A percentile compares a stretch with the other conserved stretches of the same genome.
Evolutionary conservation across 2,329 filamentous ascomycete species (phyloP).

Genomic region (Chaetomium olivaceum): DNA sequence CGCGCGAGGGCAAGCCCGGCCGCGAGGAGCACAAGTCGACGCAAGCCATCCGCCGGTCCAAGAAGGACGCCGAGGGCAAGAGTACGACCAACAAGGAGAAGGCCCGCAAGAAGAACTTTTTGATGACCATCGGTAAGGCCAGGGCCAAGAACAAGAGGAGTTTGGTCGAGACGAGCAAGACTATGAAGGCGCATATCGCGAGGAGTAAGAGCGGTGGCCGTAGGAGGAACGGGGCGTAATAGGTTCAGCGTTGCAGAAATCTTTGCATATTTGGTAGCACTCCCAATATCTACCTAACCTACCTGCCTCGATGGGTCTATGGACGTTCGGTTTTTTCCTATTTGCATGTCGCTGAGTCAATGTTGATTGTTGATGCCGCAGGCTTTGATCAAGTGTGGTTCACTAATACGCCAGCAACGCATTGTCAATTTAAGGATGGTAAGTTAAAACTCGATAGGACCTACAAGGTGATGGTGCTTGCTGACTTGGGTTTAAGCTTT

Average conservation of each 20-base stretch:
- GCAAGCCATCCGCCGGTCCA: slow-evolving; percentile 78
- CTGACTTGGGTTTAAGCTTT: too few species aligned
- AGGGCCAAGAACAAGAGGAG: slow-evolving; percentile 95
- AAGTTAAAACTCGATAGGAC: too few species aligned
- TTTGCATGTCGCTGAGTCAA: too few species aligned
- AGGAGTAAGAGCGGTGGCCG: slow-evolving; percentile 81
- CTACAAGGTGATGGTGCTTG: too few species aligned
- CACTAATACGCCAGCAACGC: too few species aligned
- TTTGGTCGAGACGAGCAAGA: slow-evolving; percentile 79
- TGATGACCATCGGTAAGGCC: slow-evolving; percentile 97
- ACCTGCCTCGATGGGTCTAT: neutral
- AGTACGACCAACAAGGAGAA: slow-evolving; percentile 98
- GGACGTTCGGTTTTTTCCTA: neutral
- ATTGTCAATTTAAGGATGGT: too few species aligned
- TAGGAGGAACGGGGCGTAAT: slow-evolving; percentile 62
- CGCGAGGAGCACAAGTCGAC: slow-evolving; percentile 82
- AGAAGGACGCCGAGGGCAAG: slow-evolving; percentile 88
- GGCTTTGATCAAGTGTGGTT: too few species aligned
- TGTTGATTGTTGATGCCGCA: too few species aligned
- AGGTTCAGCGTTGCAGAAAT: neutral
- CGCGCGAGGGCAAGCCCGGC: slow-evolving; percentile 77
- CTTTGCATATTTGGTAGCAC: neutral
- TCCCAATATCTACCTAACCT: neutral
- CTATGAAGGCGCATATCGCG: slow-evolving; percentile 78
- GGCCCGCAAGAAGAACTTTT: slow-evolving; percentile 93